Evolutionary conservation across 2,329 filamentous ascomycete species (phyloP).

Genomic region (Leptographium procerum): DNA sequence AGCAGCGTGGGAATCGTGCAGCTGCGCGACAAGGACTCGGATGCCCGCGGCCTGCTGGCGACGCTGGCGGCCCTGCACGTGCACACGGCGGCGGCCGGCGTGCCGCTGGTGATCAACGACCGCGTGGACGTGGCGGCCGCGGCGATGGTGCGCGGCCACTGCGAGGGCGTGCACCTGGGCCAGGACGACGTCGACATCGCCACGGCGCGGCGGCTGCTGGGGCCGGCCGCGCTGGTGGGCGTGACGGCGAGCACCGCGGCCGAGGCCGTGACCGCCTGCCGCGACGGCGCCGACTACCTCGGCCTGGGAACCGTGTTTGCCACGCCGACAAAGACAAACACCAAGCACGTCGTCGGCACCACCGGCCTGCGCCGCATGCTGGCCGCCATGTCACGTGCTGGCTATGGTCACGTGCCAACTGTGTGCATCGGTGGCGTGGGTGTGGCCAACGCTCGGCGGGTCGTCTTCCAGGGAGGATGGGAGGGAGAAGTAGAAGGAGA

Average conservation of each 20-base stretch:
- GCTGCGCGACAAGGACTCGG: conserved; percentile 77
- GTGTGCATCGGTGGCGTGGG: conserved; percentile 91
- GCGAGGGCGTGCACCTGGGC: conserved; percentile 87
- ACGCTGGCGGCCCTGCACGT: conserved; percentile 60
- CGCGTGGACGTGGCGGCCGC: conserved; percentile 80
- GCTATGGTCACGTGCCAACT: conserved; percentile 38
- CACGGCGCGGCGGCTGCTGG: conserved; percentile 61
- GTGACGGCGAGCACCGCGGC: conserved; percentile 67
- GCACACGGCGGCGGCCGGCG: conserved; percentile 50
- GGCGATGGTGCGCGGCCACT: conserved; percentile 70
- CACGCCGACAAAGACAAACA: conserved; percentile 58
- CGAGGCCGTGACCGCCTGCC: conserved; percentile 62
- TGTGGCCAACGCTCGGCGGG: conserved; percentile 58
- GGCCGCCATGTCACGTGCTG: conserved; percentile 39
- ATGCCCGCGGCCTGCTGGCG: conserved; percentile 60
- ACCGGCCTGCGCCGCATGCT: conserved; percentile 60
- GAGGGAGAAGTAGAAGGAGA: neutral
- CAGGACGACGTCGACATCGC: conserved; percentile 67
- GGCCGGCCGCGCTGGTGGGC: conserved; percentile 70
- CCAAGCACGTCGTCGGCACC: conserved; percentile 68
- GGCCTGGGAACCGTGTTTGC: conserved; percentile 85
- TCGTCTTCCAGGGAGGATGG: conserved; percentile 55
- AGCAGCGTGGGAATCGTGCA: conserved; percentile 50
- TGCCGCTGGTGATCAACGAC: conserved; percentile 89
- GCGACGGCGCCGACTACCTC: conserved; percentile 75